These are phyloP conservation scores for Candida insectalens DNA, from an alignment of 805 yeast species.

Conservation along the genomic window DNA sequence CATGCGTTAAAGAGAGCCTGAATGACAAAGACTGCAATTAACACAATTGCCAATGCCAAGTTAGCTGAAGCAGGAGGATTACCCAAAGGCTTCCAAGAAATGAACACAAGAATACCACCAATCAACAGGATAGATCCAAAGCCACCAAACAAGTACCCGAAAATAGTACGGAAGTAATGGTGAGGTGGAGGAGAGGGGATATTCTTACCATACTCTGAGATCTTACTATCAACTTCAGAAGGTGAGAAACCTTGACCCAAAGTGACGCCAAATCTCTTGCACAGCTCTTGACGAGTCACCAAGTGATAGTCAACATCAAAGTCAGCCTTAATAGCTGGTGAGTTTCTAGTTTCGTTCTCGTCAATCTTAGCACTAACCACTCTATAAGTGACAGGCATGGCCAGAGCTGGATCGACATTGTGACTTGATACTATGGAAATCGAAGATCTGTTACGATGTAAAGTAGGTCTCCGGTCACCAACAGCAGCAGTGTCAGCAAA, in stretches of 20 bases:
- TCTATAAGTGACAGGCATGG: background rate
- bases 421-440: background rate
- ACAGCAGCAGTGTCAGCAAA: too few relatives aligned
- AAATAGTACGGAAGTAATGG: constrained; percentile 23
- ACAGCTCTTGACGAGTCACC: background rate
- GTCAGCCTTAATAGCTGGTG: background rate
- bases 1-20: constrained; percentile 6
- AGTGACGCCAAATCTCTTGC: background rate
- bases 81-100: constrained; percentile 40
- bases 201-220: constrained; percentile 23
- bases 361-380: background rate
- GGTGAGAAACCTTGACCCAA: background rate
- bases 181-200: constrained; percentile 29
- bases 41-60: constrained; percentile 9
- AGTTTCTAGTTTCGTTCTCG: background rate
- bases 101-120: constrained; percentile 32
- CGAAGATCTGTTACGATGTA: background rate
- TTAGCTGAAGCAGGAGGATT: constrained; percentile 36
- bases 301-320: background rate
- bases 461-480: too few relatives aligned
- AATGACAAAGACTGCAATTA: background rate
- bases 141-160: constrained; percentile 37
- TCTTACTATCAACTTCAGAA: background rate
- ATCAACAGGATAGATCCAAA: constrained; percentile 33
- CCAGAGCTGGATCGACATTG: background rate